Conservation (phyloP, 257 asterid species). For the Paraleonurus japonicus region DNA sequence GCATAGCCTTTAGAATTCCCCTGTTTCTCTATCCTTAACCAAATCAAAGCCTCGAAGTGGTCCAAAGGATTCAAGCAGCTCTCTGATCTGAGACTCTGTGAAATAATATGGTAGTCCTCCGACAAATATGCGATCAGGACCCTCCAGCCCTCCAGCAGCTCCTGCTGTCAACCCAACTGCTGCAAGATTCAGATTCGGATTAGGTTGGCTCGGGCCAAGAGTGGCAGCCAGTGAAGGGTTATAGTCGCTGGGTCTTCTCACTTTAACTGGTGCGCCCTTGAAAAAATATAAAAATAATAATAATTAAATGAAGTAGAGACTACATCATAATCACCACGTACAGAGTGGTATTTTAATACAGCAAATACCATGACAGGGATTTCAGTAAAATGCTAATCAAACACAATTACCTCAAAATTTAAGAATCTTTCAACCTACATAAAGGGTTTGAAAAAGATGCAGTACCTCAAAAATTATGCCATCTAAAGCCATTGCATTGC, state of each 20-base stretch:
- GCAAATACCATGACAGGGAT: slow-evolving; percentile 3
- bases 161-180: slow-evolving; percentile 96
- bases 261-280: slow-evolving; percentile 99
- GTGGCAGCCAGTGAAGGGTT: slow-evolving; percentile 96
- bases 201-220: slow-evolving; percentile 98
- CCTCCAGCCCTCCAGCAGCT: slow-evolving; percentile 93
- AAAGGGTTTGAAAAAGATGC: neutral
- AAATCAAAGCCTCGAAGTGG: slow-evolving; percentile 92
- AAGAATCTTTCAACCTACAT: neutral
- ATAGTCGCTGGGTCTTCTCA: slow-evolving; percentile 96
- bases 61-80: slow-evolving; percentile 97
- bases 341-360: neutral
- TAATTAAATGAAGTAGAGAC: neutral
- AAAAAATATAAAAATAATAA: neutral
- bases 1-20: slow-evolving; percentile 99
- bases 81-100: slow-evolving; percentile 89
- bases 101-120: slow-evolving; percentile 98
- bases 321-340: neutral
- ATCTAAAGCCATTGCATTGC: slow-evolving; percentile 97
- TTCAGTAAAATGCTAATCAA: neutral
- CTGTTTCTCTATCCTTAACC: slow-evolving; percentile 97
- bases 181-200: slow-evolving; percentile 76
- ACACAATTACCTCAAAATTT: neutral
- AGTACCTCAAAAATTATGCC: slow-evolving; percentile 94
- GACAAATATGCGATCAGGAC: slow-evolving; percentile 93